These are phyloP conservation scores for Neckera pumila DNA, from an alignment of 225 moss, liverwort and hornwort species.

Conservation along the genomic window DNA sequence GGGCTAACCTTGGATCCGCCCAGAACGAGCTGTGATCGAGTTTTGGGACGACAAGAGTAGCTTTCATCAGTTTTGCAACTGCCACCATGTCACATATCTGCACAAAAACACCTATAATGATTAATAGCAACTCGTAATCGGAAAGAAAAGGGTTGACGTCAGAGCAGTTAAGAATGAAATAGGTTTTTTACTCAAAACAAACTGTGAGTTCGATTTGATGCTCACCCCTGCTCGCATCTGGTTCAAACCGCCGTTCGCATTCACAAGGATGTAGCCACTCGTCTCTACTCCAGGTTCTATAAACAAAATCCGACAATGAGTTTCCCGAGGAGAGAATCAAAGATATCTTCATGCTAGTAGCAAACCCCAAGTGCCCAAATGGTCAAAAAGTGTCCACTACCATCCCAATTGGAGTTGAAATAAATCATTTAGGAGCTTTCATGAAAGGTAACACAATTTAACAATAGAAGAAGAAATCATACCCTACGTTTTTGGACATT, in stretches of 20 bases:
- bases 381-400: not conserved
- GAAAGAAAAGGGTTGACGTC: not conserved
- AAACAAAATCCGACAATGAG: not conserved
- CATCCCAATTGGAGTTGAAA: not conserved
- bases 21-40: constrained; percentile 98
- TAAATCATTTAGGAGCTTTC: not conserved
- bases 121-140: not conserved
- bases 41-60: constrained; percentile 81
- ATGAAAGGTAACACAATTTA: not conserved
- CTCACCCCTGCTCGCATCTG: constrained; percentile 97
- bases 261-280: constrained; percentile 83
- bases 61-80: constrained; percentile 91
- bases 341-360: not conserved
- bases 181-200: not conserved
- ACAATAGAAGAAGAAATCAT: not conserved
- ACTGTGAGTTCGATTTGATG: not conserved
- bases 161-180: not conserved
- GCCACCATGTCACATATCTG: constrained; percentile 99
- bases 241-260: constrained; percentile 93
- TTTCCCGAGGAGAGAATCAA: not conserved
- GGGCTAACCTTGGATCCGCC: constrained; percentile 79
- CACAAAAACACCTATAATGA: not conserved
- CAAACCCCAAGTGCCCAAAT: not conserved
- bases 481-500: not conserved
- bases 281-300: constrained; percentile 22